Base-by-base conservation (phyloP, 352 stramenopile species). In the Pythium vanterpoolii region DNA sequence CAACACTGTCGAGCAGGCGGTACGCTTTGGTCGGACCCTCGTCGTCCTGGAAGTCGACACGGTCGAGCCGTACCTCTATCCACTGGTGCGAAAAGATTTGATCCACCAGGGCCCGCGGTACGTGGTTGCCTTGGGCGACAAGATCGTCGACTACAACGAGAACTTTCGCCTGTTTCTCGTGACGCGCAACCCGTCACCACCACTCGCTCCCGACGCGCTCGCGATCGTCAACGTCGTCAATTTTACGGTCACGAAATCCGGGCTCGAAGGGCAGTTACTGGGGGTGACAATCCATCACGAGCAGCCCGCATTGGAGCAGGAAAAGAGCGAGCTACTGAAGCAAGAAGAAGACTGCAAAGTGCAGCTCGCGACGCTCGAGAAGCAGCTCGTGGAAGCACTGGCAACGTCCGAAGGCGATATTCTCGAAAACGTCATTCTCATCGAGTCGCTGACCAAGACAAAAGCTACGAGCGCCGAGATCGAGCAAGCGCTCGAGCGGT, bases 1-100 rank as follows among this genome's bases (percentile, higher is more conserved):
- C 6, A 97, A 84, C 47, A 70, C 90, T 13, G 91, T 98, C 11
- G 95, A 98, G 49, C 92, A 98, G 48, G 87, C 92, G 24, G 94
- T 98, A 5, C 89, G 94, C 14, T 98, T 98, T 56, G 95, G 95
- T n/a, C 98, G 98, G 56, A 98, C 95, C 1, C 75, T 98, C 1
- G 76, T 98, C 3, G 74, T 98, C 21, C 68, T 96, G 5, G 95
- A 98, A 57, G 87, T 95, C 5, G 92, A 98, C 68, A 81, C 68
- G 4, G 73, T 98, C 0, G 89, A 98, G 59, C 86, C 95, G 10
- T 96, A 96, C 66, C 60, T 98, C 54, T 98, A 98, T 47, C 91
- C 95, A 3, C 68, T 98, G 8, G 76, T 95, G 9, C 81, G 95
- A 0, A 86, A 89, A 18, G 94, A 98, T 56, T 58, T 98, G 13